Evolutionary conservation across 192 early-diverging fungal species (phyloP).

Genomic region (Haplosporangium gracile): DNA sequence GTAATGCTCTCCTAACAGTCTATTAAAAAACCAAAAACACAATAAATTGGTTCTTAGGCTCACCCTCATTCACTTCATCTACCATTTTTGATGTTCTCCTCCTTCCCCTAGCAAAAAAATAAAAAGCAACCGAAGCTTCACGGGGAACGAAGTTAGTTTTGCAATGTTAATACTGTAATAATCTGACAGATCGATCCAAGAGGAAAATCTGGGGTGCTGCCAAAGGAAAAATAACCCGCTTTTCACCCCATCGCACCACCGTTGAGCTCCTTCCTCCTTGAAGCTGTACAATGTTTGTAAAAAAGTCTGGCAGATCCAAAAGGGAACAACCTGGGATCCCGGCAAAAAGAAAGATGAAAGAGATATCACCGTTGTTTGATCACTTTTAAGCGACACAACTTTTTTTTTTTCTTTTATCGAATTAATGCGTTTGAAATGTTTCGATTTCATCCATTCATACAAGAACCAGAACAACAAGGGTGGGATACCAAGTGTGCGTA

Average conservation of each 20-base stretch:
- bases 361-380: background rate
- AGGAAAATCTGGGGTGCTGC: too few species aligned
- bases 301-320: background rate
- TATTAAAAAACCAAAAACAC: conserved; percentile 1
- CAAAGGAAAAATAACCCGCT: too few species aligned
- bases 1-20: background rate
- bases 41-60: conserved; percentile 5
- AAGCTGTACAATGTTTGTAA: too few species aligned
- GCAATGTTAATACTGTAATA: background rate
- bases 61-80: background rate
- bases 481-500: background rate
- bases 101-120: background rate
- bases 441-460: too few species aligned
- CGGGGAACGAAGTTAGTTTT: background rate
- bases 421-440: background rate
- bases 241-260: too few species aligned
- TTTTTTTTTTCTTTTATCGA: background rate
- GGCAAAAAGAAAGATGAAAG: too few species aligned
- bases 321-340: background rate
- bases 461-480: too few species aligned
- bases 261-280: too few species aligned
- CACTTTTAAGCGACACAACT: background rate
- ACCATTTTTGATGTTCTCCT: background rate
- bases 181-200: too few species aligned
- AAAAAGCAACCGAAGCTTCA: background rate